These are phyloP conservation scores for Backusella westeae DNA, from an alignment of 192 early-diverging fungal genomes.

Conservation along the genomic window DNA sequence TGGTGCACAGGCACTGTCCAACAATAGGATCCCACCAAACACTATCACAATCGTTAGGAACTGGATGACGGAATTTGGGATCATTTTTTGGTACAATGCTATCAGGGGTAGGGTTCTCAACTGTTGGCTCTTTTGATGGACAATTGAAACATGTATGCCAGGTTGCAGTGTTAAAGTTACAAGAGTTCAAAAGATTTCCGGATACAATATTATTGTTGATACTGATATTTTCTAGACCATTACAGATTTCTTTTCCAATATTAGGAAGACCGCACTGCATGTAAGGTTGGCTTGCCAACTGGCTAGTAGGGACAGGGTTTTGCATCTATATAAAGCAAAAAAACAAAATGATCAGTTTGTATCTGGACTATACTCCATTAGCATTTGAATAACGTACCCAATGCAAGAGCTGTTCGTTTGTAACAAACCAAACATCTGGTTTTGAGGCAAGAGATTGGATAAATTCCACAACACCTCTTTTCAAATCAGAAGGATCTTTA, in stretches of 20 bases:
- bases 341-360: background rate
- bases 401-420: conserved; percentile 62
- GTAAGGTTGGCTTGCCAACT: conserved; percentile 62
- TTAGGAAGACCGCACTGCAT: conserved; percentile 61
- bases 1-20: conserved; percentile 59
- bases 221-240: conserved; percentile 56
- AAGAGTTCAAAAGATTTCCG: conserved; percentile 35
- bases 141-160: conserved; percentile 60
- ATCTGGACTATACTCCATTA: background rate
- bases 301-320: conserved; percentile 70
- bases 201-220: conserved; percentile 34
- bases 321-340: conserved; percentile 46
- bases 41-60: conserved; percentile 63
- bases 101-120: conserved; percentile 43
- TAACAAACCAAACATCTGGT: conserved; percentile 73
- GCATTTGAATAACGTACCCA: conserved; percentile 39
- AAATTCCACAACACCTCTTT: conserved; percentile 42
- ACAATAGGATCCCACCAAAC: conserved; percentile 70
- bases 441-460: conserved; percentile 50
- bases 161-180: conserved; percentile 46
- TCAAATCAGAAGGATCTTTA: conserved; percentile 23
- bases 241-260: conserved; percentile 65
- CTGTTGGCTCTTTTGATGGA: conserved; percentile 39
- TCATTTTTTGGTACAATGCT: conserved; percentile 22
- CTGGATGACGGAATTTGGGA: conserved; percentile 37